A percentile compares a stretch with the other conserved stretches of the same genome.
These are phyloP conservation scores for Penicillium nucicola DNA, from an alignment of 495 filamentous ascomycete species.

Conservation along the genomic window DNA sequence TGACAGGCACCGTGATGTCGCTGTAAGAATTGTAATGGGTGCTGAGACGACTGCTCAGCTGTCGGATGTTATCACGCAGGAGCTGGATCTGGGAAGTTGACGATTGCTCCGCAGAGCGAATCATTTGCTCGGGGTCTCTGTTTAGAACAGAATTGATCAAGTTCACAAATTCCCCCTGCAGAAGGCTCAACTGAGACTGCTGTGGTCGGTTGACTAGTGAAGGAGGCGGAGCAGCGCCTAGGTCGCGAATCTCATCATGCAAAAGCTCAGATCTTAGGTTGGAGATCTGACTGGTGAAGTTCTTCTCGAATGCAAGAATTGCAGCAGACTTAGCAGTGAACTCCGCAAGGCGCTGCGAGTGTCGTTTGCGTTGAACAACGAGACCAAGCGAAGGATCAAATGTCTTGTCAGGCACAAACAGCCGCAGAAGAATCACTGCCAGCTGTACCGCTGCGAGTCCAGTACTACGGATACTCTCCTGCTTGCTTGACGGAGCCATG, in stretches of 20 bases:
- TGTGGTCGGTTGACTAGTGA: conserved; percentile 72
- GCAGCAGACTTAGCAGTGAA: conserved; percentile 57
- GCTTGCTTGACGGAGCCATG: conserved; percentile 3
- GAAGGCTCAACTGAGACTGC: conserved; percentile 59
- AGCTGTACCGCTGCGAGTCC: conserved; percentile 37
- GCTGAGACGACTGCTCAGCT: conserved; percentile 63
- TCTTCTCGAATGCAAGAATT: conserved; percentile 60
- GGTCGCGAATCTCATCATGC: conserved; percentile 50
- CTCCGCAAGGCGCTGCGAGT: conserved; percentile 51
- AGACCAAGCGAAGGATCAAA: conserved; percentile 82
- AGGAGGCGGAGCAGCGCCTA: conserved; percentile 60
- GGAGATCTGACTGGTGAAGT: conserved; percentile 63
- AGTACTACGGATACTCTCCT: conserved; percentile 18
- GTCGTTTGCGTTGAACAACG: conserved; percentile 66
- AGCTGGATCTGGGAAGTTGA: conserved; percentile 42
- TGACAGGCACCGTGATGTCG: conserved; percentile 74
- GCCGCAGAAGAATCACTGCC: conserved; percentile 51
- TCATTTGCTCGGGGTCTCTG: conserved; percentile 47
- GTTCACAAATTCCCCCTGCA: conserved; percentile 81
- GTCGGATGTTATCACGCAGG: conserved; percentile 67
- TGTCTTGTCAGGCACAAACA: conserved; percentile 82
- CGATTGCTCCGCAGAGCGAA: conserved; percentile 15
- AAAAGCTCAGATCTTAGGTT: conserved; percentile 61
- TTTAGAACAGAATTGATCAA: conserved; percentile 63
- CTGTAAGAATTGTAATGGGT: conserved; percentile 71